Evolutionary conservation across 2,329 filamentous ascomycete species (phyloP), one percentile per base, ranked within the genome.

Genomic region (Penicillium sumatraense): DNA sequence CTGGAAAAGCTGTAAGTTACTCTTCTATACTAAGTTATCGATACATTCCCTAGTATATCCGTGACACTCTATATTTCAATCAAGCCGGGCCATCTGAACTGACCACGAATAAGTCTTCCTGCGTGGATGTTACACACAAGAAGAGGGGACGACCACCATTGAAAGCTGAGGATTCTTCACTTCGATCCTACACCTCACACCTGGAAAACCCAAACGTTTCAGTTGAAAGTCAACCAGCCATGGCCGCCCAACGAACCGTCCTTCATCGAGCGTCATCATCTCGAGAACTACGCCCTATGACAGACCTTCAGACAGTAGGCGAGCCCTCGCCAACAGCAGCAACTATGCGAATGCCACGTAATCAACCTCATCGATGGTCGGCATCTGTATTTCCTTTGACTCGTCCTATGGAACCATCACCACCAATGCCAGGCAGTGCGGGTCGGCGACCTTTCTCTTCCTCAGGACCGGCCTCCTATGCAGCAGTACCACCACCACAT

Each of bases 101-200:
- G 18, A 54, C 52, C 14, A 29, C 11, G 42, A 47, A 13, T 13
- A 51, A 78, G 76, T 69, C 72, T 20, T 72, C 75, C 10, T 78
- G 76, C 53, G 68, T 75, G 24, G 77, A 80, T 60, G 77, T 79
- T 23, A 77, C 75, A 42, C 77, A 79, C 59, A 80, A 79, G 61
- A 80, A 79, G 61, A 68, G 77, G 64, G 76, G 76, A 35, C 66
- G 76, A 44, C 76, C 76, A 35, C 75, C 75, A 42, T 58, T 78
- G 29, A 76, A 76, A 55, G 74, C 75, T 36, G 75, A 78, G 42
- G 75, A 78, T 46, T 67, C 72, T 8, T 69, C 72, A 10, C 58
- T 73, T 14, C 63, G 70, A 49, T 60, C 69, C 21, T 72, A 69
- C 51, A 57, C 68, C 14, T 53, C 68, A 5, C 67, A 70, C 38